Evolutionary conservation across 306 rosid genomes (phyloP), one percentile per base, ranked within the genome.

Genomic region (Cicer cuneatum): DNA sequence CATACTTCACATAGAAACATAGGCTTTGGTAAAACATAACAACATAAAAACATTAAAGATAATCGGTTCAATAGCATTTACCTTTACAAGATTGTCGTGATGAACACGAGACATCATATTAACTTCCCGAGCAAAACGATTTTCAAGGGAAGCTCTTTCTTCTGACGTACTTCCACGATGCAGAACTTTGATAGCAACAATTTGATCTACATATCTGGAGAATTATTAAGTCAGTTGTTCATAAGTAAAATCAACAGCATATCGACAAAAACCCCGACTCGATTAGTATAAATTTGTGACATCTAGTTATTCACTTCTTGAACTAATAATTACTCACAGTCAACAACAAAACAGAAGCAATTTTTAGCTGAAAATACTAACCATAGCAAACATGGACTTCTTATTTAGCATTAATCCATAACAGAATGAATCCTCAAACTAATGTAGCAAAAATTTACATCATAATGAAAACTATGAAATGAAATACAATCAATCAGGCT

Each of bases 91-190:
- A 81, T 94, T 92, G 35, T 86, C 93, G 51, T 94, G 99, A 83
- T 89, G 95, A 37, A 94, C 99, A 54, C 97, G 88, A 16, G 99
- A 90, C 95, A 92, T 94, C 99, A 94, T 92, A 63, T 70, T 90
- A 70, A 94, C 99, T 89, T 94, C 99, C 75, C 96, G 88, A 7
- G 89, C 90, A 78, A 94, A 94, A 24, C 96, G 99, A 85, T 84
- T 69, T 83, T 94, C 97, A 66, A 94, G 96, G 5, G 91, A 42
- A 61, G 91, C 85, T 81, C 89, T 85, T 85, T 94, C 95, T 13
- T 90, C 99, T 0, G 80, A 77, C 46, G 90, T 94, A 66, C 84
- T 94, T 76, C 99, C 97, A 10, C 96, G 93, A 57, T 88, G 81
- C 71, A 94, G 89, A 77, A 94, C 96, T 85, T 94, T 94, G 52